A percentile compares a stretch with the other conserved stretches of the same genome.
Conservation (phyloP, 352 stramenopile genomes). For the Pythium inflatum region DNA sequence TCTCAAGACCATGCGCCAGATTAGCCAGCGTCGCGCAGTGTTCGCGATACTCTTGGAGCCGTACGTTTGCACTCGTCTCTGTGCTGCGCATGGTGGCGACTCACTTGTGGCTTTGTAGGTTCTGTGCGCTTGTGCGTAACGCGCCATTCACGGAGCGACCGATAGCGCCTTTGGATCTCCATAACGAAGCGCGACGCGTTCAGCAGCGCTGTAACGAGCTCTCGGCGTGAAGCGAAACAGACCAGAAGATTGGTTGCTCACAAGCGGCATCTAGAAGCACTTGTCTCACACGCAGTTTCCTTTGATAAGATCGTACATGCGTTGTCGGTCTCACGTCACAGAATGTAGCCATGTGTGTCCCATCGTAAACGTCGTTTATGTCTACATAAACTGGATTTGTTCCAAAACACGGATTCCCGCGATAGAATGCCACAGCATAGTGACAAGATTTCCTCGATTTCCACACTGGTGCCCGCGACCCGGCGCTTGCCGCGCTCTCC, state of each 20-base stretch:
- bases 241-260: too few relatives aligned
- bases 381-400: too few relatives aligned
- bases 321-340: too few relatives aligned
- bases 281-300: too few relatives aligned
- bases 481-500: too few relatives aligned
- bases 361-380: background rate
- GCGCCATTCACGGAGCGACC: background rate
- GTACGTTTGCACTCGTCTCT: slow-evolving; percentile 12
- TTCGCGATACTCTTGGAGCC: slow-evolving; percentile 18
- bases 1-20: background rate
- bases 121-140: background rate
- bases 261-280: too few relatives aligned
- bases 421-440: too few relatives aligned
- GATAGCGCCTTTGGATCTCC: background rate
- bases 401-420: too few relatives aligned
- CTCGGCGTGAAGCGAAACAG: background rate
- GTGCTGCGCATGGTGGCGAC: background rate
- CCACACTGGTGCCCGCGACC: too few relatives aligned
- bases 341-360: slow-evolving; percentile 1
- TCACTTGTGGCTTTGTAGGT: background rate
- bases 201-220: background rate
- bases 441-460: too few relatives aligned
- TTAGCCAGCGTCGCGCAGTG: slow-evolving; percentile 1
- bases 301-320: too few relatives aligned
- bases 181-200: background rate